Evolutionary conservation across 768 basidiomycete genomes (phyloP).

Genomic region (Pulveroboletus sp.): DNA sequence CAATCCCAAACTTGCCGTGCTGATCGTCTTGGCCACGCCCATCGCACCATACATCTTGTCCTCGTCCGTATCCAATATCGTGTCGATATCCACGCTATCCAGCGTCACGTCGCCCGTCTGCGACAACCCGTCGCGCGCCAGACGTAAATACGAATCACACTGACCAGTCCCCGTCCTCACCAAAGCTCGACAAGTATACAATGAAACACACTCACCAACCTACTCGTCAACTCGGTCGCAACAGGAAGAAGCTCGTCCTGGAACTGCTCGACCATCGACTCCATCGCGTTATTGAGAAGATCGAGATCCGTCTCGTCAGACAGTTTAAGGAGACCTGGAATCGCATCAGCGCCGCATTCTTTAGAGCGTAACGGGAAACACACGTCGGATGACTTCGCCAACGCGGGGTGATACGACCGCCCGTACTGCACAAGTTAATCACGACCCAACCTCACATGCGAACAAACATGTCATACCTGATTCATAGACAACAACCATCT

Average conservation of each 20-base stretch:
- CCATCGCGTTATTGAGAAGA: slow-evolving; percentile 78
- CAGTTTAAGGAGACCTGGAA: slow-evolving; percentile 75
- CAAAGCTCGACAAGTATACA: neutral
- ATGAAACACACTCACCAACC: slow-evolving; percentile 53
- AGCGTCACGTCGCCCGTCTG: slow-evolving; percentile 48
- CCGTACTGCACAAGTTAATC: slow-evolving; percentile 47
- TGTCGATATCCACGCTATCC: slow-evolving; percentile 54
- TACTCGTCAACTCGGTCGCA: slow-evolving; percentile 72
- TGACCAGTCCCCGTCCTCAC: slow-evolving; percentile 24
- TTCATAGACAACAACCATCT: slow-evolving; percentile 64
- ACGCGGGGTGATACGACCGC: slow-evolving; percentile 70
- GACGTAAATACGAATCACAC: slow-evolving; percentile 82
- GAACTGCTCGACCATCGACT: slow-evolving; percentile 84
- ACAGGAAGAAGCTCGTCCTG: slow-evolving; percentile 83
- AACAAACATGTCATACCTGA: slow-evolving; percentile 43
- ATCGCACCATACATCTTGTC: slow-evolving; percentile 88
- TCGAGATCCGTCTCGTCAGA: slow-evolving; percentile 92
- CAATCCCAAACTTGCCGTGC: slow-evolving; percentile 49
- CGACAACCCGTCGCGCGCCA: slow-evolving; percentile 64
- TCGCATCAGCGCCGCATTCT: neutral
- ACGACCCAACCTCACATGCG: neutral
- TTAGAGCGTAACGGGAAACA: slow-evolving; percentile 3
- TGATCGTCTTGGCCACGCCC: slow-evolving; percentile 84
- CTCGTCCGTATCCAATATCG: slow-evolving; percentile 61
- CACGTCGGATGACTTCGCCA: slow-evolving; percentile 85